Evolutionary conservation across 371 early-diverging fungal genomes (phyloP).

Genomic region (Apophysomyces trapeziformis): DNA sequence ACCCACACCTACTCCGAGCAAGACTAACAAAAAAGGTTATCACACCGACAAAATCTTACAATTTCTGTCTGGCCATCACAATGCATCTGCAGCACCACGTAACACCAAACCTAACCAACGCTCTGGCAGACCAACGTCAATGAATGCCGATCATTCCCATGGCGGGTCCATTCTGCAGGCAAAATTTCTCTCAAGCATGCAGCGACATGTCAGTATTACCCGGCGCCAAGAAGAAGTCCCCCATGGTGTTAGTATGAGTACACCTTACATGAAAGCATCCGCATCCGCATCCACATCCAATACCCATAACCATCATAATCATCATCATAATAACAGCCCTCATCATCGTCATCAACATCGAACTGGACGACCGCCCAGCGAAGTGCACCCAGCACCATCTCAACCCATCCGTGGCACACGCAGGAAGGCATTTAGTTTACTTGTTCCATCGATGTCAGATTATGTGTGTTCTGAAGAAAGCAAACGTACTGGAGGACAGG

Average conservation of each 20-base stretch:
- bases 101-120: constrained; percentile 15
- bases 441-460: constrained; percentile 52
- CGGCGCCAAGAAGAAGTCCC: constrained; percentile 2
- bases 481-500: constrained; percentile 5
- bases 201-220: constrained; percentile 18
- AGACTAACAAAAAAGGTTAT: constrained; percentile 15
- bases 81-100: constrained; percentile 24
- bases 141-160: constrained; percentile 9
- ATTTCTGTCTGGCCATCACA: constrained; percentile 33
- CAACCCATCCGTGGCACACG: constrained; percentile 51
- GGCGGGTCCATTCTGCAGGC: constrained; percentile 43
- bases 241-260: constrained; percentile 10
- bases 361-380: constrained; percentile 7
- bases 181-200: constrained; percentile 49
- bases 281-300: constrained; percentile 28
- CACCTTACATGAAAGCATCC: constrained; percentile 29
- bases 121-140: background rate
- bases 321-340: constrained; percentile 21
- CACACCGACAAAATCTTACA: constrained; percentile 38
- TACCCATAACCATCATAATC: no score
- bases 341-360: constrained; percentile 5
- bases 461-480: constrained; percentile 27
- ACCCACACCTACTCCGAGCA: constrained; percentile 16
- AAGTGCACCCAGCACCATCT: constrained; percentile 17
- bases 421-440: constrained; percentile 58